Base-by-base conservation (phyloP, 2,329 filamentous ascomycete species). In the Fusarium newnesense region DNA sequence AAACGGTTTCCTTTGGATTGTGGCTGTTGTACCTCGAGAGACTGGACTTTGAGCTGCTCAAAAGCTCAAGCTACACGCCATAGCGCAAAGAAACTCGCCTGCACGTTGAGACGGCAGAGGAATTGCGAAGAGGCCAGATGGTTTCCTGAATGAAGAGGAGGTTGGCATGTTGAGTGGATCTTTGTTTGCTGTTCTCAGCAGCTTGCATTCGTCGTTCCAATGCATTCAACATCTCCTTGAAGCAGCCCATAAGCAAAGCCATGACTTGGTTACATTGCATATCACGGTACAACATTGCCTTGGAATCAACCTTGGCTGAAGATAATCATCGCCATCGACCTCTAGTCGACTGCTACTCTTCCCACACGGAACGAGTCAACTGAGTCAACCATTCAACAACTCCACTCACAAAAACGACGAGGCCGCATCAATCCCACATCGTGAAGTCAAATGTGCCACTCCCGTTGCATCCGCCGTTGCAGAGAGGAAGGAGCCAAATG, bases 391-490 rank as follows among this genome's bases (percentile, higher is more conserved):
- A 24, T n/a, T 26, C 46, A 69, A 52, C 58, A 42, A 58, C 44
- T 64, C 67, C 67, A 65, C 65, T 54, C 36, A 70, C 67, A 47
- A 69, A 53, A 69, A 47, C 28, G 24, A 59, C 69, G 64, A 75
- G 64, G 63, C 64, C 59, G 52, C 54, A 47, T 60, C 59, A 32
- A 60, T 73, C 63, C 50, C 58, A 64, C 69, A 65, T 56, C 42
- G 40, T 47, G 59, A 40, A 63, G 69, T 50, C 24, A 37, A 50
- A 50, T 75, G 67, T 70, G 73, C 73, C 73, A 74, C 70, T 66
- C 40, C 73, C 70, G 67, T 74, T 59, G 61, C 58, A 67, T 69
- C 69, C 69, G 64, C 61, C 21, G 52, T 52, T 62, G 46, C 46
- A 67, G 52, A 47, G 61, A 52, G 32, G 40, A 64, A 58, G 47